Conservation (phyloP, 1,284 basidiomycete species). For the Boletus semigastroideus region DNA sequence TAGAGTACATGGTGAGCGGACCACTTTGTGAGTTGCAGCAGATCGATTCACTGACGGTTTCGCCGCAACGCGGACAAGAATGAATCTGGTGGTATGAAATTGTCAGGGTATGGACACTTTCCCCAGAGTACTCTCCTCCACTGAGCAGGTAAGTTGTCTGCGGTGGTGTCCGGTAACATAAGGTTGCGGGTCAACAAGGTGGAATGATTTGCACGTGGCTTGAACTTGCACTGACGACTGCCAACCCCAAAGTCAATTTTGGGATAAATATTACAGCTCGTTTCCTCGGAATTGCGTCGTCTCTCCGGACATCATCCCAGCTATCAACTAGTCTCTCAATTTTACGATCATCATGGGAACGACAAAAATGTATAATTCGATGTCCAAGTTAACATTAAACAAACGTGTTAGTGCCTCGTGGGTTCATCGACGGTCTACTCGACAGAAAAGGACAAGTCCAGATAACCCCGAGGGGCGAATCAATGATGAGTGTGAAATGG, state of each 20-base stretch:
- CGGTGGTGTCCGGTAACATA: conserved; percentile 4
- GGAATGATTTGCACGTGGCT: conserved; percentile 6
- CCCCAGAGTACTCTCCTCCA: conserved; percentile 92
- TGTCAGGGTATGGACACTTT: conserved; percentile 76
- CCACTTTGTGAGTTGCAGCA: conserved; percentile 5
- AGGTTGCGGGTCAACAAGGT: not conserved
- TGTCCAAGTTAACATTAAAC: conserved; percentile 29
- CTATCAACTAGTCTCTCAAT: not conserved
- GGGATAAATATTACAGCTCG: not conserved
- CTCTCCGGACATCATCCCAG: not conserved
- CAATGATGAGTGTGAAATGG: conserved; percentile 34
- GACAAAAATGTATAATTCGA: conserved; percentile 22
- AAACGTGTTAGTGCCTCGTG: conserved; percentile 37
- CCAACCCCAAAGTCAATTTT: conserved; percentile 10
- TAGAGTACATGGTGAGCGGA: conserved; percentile 34
- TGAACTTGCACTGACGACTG: too few species aligned
- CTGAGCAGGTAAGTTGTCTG: not conserved
- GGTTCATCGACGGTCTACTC: conserved; percentile 21
- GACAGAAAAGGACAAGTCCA: conserved; percentile 17
- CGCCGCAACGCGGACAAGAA: conserved; percentile 78
- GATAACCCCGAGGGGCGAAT: conserved; percentile 35
- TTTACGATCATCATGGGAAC: conserved; percentile 22
- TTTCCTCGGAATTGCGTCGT: conserved; percentile 14
- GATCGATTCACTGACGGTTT: conserved; percentile 61
- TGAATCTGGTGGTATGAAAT: conserved; percentile 77